Evolutionary conservation across 768 basidiomycete genomes (phyloP).

Genomic region (Trametes coccinea): DNA sequence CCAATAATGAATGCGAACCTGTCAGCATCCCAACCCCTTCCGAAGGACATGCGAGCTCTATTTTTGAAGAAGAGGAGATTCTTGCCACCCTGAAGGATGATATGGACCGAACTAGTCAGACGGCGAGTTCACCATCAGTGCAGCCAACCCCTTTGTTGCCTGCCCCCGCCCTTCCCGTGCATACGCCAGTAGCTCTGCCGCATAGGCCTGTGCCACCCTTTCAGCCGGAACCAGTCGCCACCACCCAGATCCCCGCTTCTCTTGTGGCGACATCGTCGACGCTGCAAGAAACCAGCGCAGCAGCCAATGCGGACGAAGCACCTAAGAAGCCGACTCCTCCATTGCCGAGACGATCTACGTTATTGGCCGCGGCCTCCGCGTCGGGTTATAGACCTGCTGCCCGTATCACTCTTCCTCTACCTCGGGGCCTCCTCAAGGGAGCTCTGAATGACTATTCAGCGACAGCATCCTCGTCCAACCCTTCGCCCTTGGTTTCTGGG

Average conservation of each 20-base stretch:
- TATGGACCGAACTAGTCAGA: not conserved
- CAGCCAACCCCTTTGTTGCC: too few relatives aligned
- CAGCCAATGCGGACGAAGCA: not conserved
- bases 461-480: not conserved
- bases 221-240: too few relatives aligned
- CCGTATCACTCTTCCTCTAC: not conserved
- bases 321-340: not conserved
- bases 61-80: conserved; percentile 16
- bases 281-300: not conserved
- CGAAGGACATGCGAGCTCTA: conserved; percentile 5
- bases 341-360: not conserved
- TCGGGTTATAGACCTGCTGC: not conserved
- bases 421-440: not conserved
- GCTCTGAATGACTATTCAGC: not conserved
- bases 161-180: not conserved
- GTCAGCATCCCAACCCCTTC: not conserved
- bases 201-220: too few relatives aligned
- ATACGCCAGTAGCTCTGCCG: not conserved
- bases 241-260: too few relatives aligned
- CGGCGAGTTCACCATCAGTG: not conserved
- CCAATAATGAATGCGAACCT: not conserved
- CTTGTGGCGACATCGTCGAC: not conserved
- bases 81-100: not conserved
- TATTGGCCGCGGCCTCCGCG: not conserved
- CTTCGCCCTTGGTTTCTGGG: not conserved